Evolutionary conservation across 2,329 filamentous ascomycete species (phyloP).

Genomic region (Exophiala xenobiotica): DNA sequence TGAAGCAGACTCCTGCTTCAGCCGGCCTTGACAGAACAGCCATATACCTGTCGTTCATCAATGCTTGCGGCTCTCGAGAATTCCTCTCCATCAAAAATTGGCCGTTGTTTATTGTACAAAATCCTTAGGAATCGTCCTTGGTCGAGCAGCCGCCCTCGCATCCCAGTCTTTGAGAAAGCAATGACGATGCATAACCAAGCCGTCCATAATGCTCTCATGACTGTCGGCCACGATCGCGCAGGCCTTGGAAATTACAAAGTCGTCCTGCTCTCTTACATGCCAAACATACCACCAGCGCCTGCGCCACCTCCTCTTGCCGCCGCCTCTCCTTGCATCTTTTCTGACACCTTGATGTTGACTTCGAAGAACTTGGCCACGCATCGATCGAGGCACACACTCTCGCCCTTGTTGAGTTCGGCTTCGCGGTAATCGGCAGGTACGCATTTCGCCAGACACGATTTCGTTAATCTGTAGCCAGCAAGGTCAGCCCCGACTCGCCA

Average conservation of each 20-base stretch:
- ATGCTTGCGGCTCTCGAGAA: too few relatives aligned
- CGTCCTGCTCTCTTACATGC: slow-evolving; percentile 36
- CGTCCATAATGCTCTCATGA: too few relatives aligned
- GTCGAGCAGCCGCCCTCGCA: too few relatives aligned
- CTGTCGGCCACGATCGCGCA: neutral
- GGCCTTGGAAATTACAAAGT: neutral
- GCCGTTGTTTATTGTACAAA: too few relatives aligned
- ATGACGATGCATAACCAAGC: too few relatives aligned
- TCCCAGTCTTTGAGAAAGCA: too few relatives aligned
- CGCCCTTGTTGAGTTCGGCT: slow-evolving; percentile 96
- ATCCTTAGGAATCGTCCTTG: too few relatives aligned
- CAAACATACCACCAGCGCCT: slow-evolving; percentile 49
- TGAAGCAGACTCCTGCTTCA: neutral
- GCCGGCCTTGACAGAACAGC: too few relatives aligned
- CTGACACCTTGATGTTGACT: slow-evolving; percentile 94
- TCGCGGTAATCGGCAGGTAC: slow-evolving; percentile 91
- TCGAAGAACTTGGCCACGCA: slow-evolving; percentile 99
- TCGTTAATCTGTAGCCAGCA: slow-evolving; percentile 64
- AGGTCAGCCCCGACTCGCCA: slow-evolving; percentile 1
- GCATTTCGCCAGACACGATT: slow-evolving; percentile 92
- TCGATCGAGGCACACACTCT: slow-evolving; percentile 95
- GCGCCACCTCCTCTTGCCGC: slow-evolving; percentile 62
- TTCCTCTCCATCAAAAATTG: too few relatives aligned
- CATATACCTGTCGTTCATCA: too few relatives aligned
- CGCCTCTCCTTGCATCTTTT: slow-evolving; percentile 91